Percentiles rank a stretch among this genome's conserved stretches.
Conservation (phyloP, 2,329 filamentous ascomycete species). For the Thelonectria olida region DNA sequence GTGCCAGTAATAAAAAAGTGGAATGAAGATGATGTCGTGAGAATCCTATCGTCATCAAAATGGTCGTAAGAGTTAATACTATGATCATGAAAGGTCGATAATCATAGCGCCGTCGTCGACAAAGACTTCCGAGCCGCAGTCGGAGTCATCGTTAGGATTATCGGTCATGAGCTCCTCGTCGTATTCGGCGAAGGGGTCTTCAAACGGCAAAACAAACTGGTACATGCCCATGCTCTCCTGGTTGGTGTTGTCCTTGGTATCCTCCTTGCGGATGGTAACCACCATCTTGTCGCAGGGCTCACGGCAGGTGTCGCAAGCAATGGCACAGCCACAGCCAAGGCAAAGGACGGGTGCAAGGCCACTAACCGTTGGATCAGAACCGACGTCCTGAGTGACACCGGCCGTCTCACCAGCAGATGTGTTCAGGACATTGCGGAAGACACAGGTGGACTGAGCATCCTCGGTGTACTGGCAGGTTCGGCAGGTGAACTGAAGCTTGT, state of each 20-base stretch:
- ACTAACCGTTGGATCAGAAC: conserved; percentile 98
- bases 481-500: conserved; percentile 93
- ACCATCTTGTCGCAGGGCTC: conserved; percentile 37
- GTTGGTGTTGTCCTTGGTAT: conserved; percentile 7
- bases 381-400: conserved; percentile 96
- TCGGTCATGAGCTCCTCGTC: conserved; percentile 49
- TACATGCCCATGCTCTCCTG: conserved; percentile 42
- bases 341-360: conserved; percentile 55
- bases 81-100: conserved; percentile 26
- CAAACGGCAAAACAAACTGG: conserved; percentile 42
- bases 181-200: conserved; percentile 49
- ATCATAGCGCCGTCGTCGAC: conserved; percentile 34
- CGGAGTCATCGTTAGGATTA: conserved; percentile 33
- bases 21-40: conserved; percentile 15
- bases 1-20: conserved; percentile 32
- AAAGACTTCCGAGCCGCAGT: conserved; percentile 31
- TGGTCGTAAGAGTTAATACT: background rate
- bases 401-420: conserved; percentile 94
- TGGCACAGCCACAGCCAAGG: conserved; percentile 56
- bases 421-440: conserved; percentile 94
- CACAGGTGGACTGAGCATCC: conserved; percentile 85
- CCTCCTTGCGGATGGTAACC: conserved; percentile 12
- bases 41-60: conserved; percentile 27
- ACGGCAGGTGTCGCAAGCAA: conserved; percentile 54
- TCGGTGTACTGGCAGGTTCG: conserved; percentile 94